Evolutionary conservation across 2,329 filamentous ascomycete species (phyloP).

Genomic region (Chaetomium strumarium): DNA sequence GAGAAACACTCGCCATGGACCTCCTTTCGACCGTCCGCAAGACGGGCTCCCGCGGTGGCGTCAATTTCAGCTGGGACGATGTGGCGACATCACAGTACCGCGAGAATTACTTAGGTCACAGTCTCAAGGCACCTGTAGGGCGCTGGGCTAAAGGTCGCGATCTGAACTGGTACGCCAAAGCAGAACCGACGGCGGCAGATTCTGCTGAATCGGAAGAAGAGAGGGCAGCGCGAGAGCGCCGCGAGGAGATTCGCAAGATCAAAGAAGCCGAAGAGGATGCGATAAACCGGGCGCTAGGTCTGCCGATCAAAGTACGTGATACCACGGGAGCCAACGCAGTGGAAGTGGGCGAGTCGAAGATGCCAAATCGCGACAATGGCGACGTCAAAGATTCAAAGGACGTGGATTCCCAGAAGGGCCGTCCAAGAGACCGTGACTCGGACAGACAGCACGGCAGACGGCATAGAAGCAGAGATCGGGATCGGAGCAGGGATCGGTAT

Average conservation of each 20-base stretch:
- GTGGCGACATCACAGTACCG: slow-evolving; percentile 81
- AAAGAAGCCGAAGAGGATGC: slow-evolving; percentile 94
- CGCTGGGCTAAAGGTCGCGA: slow-evolving; percentile 80
- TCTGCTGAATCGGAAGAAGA: slow-evolving; percentile 55
- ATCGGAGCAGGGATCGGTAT: slow-evolving; percentile 21
- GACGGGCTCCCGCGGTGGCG: slow-evolving; percentile 81
- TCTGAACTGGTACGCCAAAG: slow-evolving; percentile 59
- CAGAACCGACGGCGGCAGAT: slow-evolving; percentile 41
- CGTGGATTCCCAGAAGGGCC: slow-evolving; percentile 20
- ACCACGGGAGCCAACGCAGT: slow-evolving; percentile 62
- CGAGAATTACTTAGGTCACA: slow-evolving; percentile 86
- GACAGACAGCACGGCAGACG: slow-evolving; percentile 32
- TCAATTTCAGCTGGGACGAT: slow-evolving; percentile 95
- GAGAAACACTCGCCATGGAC: slow-evolving; percentile 63
- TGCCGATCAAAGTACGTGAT: slow-evolving; percentile 61
- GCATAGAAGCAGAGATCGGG: slow-evolving; percentile 28
- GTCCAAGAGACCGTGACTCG: slow-evolving; percentile 29
- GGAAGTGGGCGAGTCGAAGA: slow-evolving; percentile 45
- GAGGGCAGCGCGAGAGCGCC: slow-evolving; percentile 54
- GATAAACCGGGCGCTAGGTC: slow-evolving; percentile 72
- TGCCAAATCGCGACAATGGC: slow-evolving; percentile 29
- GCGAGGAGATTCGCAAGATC: slow-evolving; percentile 71
- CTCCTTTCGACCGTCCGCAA: slow-evolving; percentile 89
- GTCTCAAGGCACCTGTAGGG: slow-evolving; percentile 83
- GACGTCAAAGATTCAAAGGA: slow-evolving; percentile 22